A percentile compares a stretch with the other conserved stretches of the same genome.
These are phyloP conservation scores for Polytrichum commune DNA, from an alignment of 225 moss, liverwort and hornwort species.

Conservation along the genomic window DNA sequence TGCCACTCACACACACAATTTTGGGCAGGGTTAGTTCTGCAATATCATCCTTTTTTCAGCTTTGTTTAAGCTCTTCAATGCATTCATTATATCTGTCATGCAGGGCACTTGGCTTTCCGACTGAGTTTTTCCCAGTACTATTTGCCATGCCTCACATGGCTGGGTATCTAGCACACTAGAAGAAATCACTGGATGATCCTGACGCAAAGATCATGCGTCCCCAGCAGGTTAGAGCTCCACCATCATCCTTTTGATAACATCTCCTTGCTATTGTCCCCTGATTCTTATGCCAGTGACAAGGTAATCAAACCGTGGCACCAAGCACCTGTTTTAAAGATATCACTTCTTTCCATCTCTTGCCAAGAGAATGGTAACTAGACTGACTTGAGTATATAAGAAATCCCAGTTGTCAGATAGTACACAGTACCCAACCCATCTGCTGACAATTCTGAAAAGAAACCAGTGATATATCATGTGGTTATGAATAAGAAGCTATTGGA, in stretches of 20 bases:
- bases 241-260: too few species aligned
- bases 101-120: slow-evolving; percentile 96
- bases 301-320: not conserved
- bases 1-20: too few species aligned
- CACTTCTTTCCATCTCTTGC: too few species aligned
- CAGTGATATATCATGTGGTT: too few species aligned
- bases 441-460: too few species aligned
- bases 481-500: too few species aligned
- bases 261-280: not conserved
- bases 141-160: slow-evolving; percentile 97
- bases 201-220: slow-evolving; percentile 97
- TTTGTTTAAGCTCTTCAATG: not conserved
- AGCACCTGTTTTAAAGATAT: not conserved
- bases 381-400: too few species aligned
- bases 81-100: slow-evolving; percentile 2
- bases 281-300: not conserved
- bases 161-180: slow-evolving; percentile 93
- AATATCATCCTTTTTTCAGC: too few species aligned
- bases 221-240: slow-evolving; percentile 59
- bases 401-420: too few species aligned
- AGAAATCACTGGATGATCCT: slow-evolving; percentile 77
- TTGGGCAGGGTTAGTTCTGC: too few species aligned
- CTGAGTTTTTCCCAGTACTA: slow-evolving; percentile 89
- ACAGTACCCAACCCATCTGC: too few species aligned
- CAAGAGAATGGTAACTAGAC: too few species aligned